Base-by-base conservation (phyloP, 2,329 filamentous ascomycete genomes). In the Sporothrix phasma region DNA sequence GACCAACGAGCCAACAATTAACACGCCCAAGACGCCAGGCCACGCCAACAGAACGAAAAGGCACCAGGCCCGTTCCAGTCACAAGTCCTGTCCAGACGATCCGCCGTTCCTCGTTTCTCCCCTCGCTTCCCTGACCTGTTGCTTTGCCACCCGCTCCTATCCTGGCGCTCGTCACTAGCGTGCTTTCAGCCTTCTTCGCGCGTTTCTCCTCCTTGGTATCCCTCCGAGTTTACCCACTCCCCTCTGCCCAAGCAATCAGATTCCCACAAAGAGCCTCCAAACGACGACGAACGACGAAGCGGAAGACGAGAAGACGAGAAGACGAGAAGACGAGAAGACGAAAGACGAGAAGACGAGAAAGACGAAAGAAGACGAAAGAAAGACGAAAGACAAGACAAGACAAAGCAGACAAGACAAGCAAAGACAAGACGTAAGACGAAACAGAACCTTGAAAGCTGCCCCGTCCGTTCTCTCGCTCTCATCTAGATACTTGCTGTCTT, bases 141-240 rank as follows among this genome's bases (percentile, higher is more conserved):
- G 26, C 41, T 47, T 61, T 37, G 45, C 59, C 59, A 51, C 45
- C 58, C 41, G 29, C 41, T n/a, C 54, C 37, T 60, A 26, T 22
- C 56, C 56, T 60, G 39, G 17, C 41, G 17, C 56, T 61, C 58
- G 43, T 49, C 43, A 47, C 59, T 61, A 61, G 59, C 45, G 59
- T 45, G 31, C 31, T 51, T 51, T 61, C 59, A 61, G 45, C 59
- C 59, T 61, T 61, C 22, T 45, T 61, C 43, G 58, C 58, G 26
- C 29, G 24, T 31, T 45, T 61, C 58, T 46, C 46, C 60, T 62
- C 60, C 46, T 51, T 62, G 46, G 60, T 45, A 61, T 41, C 45
- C 59, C 59, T 51, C 45, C 59, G 58, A 46, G 43, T 37, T 61
- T 49, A 49, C 59, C 43, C 59, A 43, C 59, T 29, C 43, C 59